phyloP scores from a whole-genome alignment of 2,329 filamentous ascomycete species.

The Hirsutella thompsonii region DNA sequence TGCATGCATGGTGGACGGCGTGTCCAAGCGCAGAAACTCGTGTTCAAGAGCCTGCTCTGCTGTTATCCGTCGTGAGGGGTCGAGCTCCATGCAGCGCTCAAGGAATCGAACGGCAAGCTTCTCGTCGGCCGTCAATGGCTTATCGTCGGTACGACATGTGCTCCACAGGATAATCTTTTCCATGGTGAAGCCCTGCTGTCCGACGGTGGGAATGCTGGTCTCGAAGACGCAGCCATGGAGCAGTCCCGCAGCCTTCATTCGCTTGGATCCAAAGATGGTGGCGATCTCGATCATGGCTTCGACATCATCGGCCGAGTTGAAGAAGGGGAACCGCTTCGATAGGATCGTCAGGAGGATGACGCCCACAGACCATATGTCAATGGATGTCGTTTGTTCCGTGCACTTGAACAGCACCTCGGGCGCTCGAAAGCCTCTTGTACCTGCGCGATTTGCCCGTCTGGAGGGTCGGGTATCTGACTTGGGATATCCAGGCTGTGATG shows the following conservation, averaged over 20 bases:
- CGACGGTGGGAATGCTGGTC: conserved; percentile 83
- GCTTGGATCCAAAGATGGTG: conserved; percentile 76
- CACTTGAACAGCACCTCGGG: conserved; percentile 97
- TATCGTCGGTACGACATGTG: conserved; percentile 57
- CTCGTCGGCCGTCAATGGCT: conserved; percentile 51
- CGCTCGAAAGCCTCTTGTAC: conserved; percentile 88
- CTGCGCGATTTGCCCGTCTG: conserved; percentile 82
- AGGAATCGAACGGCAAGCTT: conserved; percentile 62
- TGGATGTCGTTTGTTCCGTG: conserved; percentile 83
- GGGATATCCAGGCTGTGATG: conserved; percentile 57
- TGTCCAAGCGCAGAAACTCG: conserved; percentile 44
- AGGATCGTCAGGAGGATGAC: conserved; percentile 96
- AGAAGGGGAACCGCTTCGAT: conserved; percentile 88
- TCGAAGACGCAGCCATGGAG: conserved; percentile 89
- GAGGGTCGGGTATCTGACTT: conserved; percentile 83
- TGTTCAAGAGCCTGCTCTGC: conserved; percentile 63
- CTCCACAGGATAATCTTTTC: conserved; percentile 96
- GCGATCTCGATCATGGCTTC: conserved; percentile 97
- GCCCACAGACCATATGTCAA: conserved; percentile 94
- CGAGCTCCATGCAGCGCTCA: conserved; percentile 59
- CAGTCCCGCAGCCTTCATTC: conserved; percentile 72
- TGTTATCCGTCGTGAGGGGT: conserved; percentile 60
- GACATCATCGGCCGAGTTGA: conserved; percentile 96
- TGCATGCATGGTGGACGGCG: conserved; percentile 4
- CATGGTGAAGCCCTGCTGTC: conserved; percentile 70